Evolutionary conservation across 2,329 filamentous ascomycete species (phyloP), one percentile per base, ranked within the genome.

Genomic region (Penicillium sp.): DNA sequence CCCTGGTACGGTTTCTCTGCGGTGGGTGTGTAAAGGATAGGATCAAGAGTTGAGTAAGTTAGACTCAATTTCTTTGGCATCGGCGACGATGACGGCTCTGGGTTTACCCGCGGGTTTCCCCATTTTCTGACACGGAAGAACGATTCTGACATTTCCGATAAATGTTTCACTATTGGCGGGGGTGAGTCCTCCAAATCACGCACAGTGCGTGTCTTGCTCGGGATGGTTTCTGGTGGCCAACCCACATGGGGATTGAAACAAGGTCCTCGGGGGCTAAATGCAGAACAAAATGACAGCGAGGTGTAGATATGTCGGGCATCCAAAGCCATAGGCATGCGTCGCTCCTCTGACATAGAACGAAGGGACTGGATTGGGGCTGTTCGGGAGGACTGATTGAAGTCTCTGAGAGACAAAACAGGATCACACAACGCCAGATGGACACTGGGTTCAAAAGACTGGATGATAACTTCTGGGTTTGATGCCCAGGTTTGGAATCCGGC

Each of bases 21-120:
- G 0, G 91, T 96, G 0, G 93, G 91, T 0, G 86, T 94, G 69
- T 96, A 97, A n/a, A 88, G 74, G 3, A 76, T 77, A 3, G 86
- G 83, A 41, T 91, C 85, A 1, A 97, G 77, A 0, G 91, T 95
- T 0, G 88, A 90, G 64, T 85, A 87, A 0, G 83, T 87, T 2
- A 79, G 78, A 17, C 85, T 75, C 41, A 80, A 77, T 61, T 84
- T 82, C 22, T 62, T 66, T 5, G 55, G 63, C 37, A 55, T 62
- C 37, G 57, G 63, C 4, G 63, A 62, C 31, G 69, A 59, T 22
- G 66, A 64, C 16, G 75, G 51, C 25, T 73, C 57, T 66, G 89
- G 87, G 57, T 91, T 84, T 69, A 91, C 84, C 89, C 89, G 94
- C 58, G 89, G 87, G 57, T 91, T 84, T 69, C 91, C 84, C 89